Evolutionary conservation across 1,284 basidiomycete genomes (phyloP), one percentile per base, ranked within the genome.

Genomic region (Lignosus rhinocerotis): DNA sequence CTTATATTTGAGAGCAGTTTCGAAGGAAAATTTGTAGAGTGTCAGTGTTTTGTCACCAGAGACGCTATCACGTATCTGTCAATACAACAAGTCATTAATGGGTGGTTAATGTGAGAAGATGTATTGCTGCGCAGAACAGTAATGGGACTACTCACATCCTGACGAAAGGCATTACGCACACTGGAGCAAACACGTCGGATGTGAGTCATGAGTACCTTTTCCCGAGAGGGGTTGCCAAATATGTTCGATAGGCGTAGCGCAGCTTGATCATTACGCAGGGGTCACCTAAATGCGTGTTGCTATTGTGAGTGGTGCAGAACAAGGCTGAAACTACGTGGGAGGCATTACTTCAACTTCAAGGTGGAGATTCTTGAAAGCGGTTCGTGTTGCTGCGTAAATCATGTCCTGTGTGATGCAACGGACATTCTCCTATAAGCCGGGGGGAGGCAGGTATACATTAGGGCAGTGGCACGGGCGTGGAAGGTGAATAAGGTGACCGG

Each of bases 131-230:
- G 25, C 2, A 11, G n/a, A 48, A 38, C 30, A 10, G 39, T 2
- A 30, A 14, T n/a, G n/a, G n/a, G n/a, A n/a, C n/a, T n/a, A 50
- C 39, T 49, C 31, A 55, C 54, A 43, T 55, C 54, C 25, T 42
- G 47, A 2, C 54, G 36, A 39, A 55, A 55, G 5, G 21, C 34
- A 31, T 55, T 55, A 5, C 47, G 45, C 10, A 55, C 54, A 32
- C 47, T 55, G 16, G 54, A 55, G 9, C 16, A 32, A 2, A 21
- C 30, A n/a, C 16, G 6, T 7, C n/a, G 6, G 30, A 53, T 10
- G 2, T 17, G 41, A 16, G 30, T 34, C 14, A 9, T 33, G 10
- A 53, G 51, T 12, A 33, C 9, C 42, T 53, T 53, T 17, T 36
- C 42, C 7, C 51, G 41, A 21, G 6, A 17, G 42, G 51, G 51